Conservation (phyloP, 1,139 yeast genomes). For the Hyphopichia pseudoburtonii region DNA sequence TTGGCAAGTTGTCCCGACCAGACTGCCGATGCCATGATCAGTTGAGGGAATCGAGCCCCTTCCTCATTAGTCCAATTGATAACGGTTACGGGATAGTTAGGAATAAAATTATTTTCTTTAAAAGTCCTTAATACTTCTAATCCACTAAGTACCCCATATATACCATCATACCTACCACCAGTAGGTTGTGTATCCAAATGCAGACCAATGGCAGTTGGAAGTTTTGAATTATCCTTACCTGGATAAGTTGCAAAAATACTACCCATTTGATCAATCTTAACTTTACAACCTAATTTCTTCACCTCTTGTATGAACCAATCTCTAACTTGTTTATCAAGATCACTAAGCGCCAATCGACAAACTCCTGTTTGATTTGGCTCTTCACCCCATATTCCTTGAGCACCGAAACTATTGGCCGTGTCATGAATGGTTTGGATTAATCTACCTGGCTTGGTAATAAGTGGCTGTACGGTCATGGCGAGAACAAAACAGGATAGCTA, state of each 20-base stretch:
- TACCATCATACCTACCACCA: conserved; percentile 76
- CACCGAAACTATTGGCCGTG: conserved; percentile 59
- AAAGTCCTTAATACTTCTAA: conserved; percentile 65
- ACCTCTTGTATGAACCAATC: conserved; percentile 66
- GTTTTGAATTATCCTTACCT: conserved; percentile 44
- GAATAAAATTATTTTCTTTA: conserved; percentile 55
- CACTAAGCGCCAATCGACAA: conserved; percentile 59
- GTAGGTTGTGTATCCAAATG: conserved; percentile 80
- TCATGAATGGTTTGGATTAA: conserved; percentile 58
- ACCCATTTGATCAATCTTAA: conserved; percentile 63
- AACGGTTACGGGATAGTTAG: conserved; percentile 64
- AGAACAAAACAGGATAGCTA: too few relatives aligned
- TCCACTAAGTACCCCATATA: conserved; percentile 66
- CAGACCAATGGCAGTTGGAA: conserved; percentile 70
- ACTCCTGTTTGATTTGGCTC: conserved; percentile 58
- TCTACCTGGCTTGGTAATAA: conserved; percentile 27
- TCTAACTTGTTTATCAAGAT: conserved; percentile 62
- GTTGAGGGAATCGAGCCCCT: conserved; percentile 72
- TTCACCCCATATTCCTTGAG: conserved; percentile 63
- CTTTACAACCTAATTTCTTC: conserved; percentile 52
- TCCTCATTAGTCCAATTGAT: conserved; percentile 78
- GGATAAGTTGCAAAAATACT: conserved; percentile 66
- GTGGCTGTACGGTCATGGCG: background rate
- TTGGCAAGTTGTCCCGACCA: conserved; percentile 56
- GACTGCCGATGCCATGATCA: conserved; percentile 64